Conservation (phyloP, 2,329 filamentous ascomycete species). For the Dactylellina parvicollis region DNA sequence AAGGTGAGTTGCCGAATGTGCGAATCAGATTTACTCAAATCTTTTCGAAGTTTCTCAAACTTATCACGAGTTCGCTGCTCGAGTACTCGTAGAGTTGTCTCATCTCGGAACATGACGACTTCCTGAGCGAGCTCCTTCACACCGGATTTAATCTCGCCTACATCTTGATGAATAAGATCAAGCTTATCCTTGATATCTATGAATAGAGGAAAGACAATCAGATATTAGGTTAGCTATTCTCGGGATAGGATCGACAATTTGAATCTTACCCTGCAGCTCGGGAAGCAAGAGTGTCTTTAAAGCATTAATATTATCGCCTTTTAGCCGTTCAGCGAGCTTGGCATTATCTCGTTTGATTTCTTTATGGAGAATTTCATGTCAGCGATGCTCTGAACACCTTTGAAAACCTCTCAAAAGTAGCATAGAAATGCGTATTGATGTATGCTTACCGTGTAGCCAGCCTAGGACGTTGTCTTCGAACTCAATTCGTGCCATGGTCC, state of each 20-base stretch:
- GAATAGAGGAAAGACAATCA: background rate
- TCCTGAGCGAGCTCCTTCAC: conserved; percentile 19
- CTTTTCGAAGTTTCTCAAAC: conserved; percentile 2
- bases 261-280: conserved; percentile 10
- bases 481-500: conserved; percentile 8
- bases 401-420: too few relatives aligned
- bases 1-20: conserved; percentile 26
- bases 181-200: conserved; percentile 31
- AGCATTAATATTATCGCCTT: conserved; percentile 8
- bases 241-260: background rate
- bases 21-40: conserved; percentile 13
- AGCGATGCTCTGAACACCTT: background rate
- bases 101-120: conserved; percentile 12
- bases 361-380: background rate
- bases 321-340: conserved; percentile 22
- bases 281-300: conserved; percentile 20
- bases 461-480: conserved; percentile 42
- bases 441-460: conserved; percentile 23
- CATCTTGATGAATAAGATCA: conserved; percentile 11
- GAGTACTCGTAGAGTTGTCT: background rate
- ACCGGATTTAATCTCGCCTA: conserved; percentile 16
- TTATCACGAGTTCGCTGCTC: conserved; percentile 1
- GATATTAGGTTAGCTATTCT: background rate
- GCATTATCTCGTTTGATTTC: conserved; percentile 27
- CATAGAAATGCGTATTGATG: background rate